Evolutionary conservation across 2,329 filamentous ascomycete genomes (phyloP).

Genomic region (Fusarium foetens): DNA sequence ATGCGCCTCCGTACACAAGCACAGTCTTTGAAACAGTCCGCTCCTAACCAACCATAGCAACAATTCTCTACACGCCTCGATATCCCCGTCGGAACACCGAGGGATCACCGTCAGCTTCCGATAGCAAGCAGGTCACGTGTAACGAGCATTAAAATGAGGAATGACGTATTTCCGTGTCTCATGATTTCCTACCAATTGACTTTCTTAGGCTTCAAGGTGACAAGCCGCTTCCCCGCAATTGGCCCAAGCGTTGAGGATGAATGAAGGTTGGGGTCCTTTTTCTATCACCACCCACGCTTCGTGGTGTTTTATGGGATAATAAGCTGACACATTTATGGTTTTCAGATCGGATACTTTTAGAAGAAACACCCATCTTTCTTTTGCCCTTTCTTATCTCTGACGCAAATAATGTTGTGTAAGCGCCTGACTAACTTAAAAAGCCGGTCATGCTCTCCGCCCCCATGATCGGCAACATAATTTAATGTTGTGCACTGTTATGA

Average conservation of each 20-base stretch:
- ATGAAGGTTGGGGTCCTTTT: neutral
- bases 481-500: neutral
- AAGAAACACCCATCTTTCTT: neutral
- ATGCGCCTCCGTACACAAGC: neutral
- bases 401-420: neutral
- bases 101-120: constrained; percentile 10
- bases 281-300: constrained; percentile 13
- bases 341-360: neutral
- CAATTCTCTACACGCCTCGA: constrained; percentile 14
- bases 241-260: neutral
- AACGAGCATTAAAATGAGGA: neutral
- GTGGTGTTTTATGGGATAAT: constrained; percentile 15
- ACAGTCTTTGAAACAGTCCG: constrained; percentile 21
- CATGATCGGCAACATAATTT: neutral
- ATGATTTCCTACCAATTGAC: constrained; percentile 20
- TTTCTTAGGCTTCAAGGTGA: neutral
- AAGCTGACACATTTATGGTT: constrained; percentile 10
- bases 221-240: constrained; percentile 23
- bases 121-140: constrained; percentile 6
- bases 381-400: neutral
- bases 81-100: constrained; percentile 36
- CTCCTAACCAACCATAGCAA: constrained; percentile 11
- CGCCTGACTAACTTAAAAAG: neutral
- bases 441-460: neutral
- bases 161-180: constrained; percentile 30